Conservation (phyloP, 116 monocot genomes). For the Iris pallida region DNA sequence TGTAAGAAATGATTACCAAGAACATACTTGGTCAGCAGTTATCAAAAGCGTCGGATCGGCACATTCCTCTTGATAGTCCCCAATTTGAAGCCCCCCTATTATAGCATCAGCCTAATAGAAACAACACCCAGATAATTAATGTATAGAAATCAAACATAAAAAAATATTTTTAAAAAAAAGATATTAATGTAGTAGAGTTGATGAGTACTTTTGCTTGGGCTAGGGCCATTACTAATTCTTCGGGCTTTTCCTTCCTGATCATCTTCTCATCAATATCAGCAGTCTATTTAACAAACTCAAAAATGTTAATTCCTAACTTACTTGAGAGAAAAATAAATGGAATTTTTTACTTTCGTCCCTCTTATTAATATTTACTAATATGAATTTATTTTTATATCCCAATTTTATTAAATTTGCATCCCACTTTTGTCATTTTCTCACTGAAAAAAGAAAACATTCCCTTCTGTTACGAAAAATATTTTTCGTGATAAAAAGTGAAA, state of each 20-base stretch:
- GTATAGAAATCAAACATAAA: background rate
- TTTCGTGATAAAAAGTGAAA: background rate
- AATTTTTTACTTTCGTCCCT: no score
- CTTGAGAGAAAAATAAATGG: no score
- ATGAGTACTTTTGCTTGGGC: slow-evolving; percentile 65
- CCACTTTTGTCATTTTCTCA: no score
- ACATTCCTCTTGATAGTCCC: slow-evolving; percentile 17
- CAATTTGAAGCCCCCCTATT: slow-evolving; percentile 16
- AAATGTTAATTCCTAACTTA: no score
- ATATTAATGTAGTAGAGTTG: background rate
- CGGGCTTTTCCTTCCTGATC: slow-evolving; percentile 72
- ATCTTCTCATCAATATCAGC: slow-evolving; percentile 84
- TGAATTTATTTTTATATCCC: background rate
- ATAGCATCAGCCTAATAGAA: slow-evolving; percentile 40
- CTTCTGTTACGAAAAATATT: no score
- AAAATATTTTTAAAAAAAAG: background rate
- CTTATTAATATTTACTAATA: background rate
- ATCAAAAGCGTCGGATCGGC: slow-evolving; percentile 31
- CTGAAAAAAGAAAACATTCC: no score
- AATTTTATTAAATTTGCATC: no score
- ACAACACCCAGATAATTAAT: background rate
- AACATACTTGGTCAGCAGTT: slow-evolving; percentile 36
- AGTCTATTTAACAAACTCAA: slow-evolving; percentile 29
- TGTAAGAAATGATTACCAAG: background rate
- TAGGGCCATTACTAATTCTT: slow-evolving; percentile 77